These are phyloP conservation scores for Imleria badia DNA, from an alignment of 768 basidiomycete genomes.

Conservation along the genomic window DNA sequence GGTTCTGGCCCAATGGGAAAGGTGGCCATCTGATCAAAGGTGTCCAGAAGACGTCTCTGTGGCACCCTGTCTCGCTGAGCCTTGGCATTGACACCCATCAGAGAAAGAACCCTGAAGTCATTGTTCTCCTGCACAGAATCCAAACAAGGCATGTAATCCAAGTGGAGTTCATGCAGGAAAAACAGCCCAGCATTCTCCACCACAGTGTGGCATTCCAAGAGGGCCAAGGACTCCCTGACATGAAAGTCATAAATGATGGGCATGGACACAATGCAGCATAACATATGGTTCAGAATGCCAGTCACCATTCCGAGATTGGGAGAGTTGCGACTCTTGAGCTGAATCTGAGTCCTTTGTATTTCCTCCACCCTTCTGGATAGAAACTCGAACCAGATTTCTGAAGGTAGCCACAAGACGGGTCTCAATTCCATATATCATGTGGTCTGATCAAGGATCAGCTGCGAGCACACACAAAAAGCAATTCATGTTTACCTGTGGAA, in stretches of 20 bases:
- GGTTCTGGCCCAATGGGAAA: not conserved
- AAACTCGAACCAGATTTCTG: conserved; percentile 1
- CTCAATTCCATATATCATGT: not conserved
- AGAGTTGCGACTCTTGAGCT: not conserved
- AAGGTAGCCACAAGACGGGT: conserved; percentile 6
- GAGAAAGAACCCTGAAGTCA: not conserved
- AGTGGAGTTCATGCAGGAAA: not conserved
- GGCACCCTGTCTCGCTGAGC: not conserved
- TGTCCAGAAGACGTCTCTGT: too few species aligned
- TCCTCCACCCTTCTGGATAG: not conserved
- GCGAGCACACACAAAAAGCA: too few species aligned
- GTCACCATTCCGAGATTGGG: conserved; percentile 9
- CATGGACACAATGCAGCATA: not conserved
- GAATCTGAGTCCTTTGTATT: conserved; percentile 1
- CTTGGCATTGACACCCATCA: not conserved
- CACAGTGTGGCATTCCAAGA: not conserved
- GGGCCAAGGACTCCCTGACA: not conserved
- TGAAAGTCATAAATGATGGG: conserved; percentile 6
- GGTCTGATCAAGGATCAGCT: too few species aligned
- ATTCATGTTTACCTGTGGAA: too few species aligned
- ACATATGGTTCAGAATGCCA: conserved; percentile 9
- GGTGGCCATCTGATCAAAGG: not conserved
- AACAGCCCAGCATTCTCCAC: not conserved
- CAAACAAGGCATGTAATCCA: not conserved
- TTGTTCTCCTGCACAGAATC: not conserved